Evolutionary conservation across 176 grass and related monocot genomes (phyloP), one percentile per base, ranked within the genome.

Genomic region (Avena insularis): DNA sequence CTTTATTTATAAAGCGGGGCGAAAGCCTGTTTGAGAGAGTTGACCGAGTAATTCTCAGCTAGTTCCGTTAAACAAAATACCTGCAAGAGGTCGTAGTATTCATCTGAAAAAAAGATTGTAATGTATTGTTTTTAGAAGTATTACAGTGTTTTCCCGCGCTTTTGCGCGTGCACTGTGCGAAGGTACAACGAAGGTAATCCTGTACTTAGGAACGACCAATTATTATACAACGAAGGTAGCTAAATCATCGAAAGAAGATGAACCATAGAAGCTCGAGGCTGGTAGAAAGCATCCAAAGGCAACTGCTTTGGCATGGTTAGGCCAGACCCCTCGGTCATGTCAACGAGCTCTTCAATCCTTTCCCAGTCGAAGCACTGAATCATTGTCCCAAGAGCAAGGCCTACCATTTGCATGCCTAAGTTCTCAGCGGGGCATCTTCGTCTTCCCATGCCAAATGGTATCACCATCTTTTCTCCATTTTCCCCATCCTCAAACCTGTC

Each of bases 281-380:
- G 56, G 9, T 86, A 90, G 59, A 90, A 16, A 48, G 67, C 83
- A 46, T 90, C 83, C 0, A 86, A 55, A 47, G 83, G 88, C 35
- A 82, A 14, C 67, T 20, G 75, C 77, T 86, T 90, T 1, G 83
- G 83, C 88, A 90, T 86, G 16, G 83, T 82, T 11, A 77, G 40
- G 9, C 83, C 78, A 57, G 83, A 86, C 12, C 88, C 55, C 83
- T 86, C 83, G 0, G 20, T 6, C 88, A 90, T 90, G 57, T 86
- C 83, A 33, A 86, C 78, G 19, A 77, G 36, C 2, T 86, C 83
- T 36, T 82, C 83, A 0, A 90, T 21, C 12, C 69, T 63, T 11
- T 35, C 69, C 84, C 84, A 90, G 0, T 90, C 59, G 16, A 90
- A 90, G 47, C 88, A 90, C 69, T 90, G 88, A 58, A 90, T 90